Conservation (phyloP, 345 rosid species). For the Hirschfeldia incana region DNA sequence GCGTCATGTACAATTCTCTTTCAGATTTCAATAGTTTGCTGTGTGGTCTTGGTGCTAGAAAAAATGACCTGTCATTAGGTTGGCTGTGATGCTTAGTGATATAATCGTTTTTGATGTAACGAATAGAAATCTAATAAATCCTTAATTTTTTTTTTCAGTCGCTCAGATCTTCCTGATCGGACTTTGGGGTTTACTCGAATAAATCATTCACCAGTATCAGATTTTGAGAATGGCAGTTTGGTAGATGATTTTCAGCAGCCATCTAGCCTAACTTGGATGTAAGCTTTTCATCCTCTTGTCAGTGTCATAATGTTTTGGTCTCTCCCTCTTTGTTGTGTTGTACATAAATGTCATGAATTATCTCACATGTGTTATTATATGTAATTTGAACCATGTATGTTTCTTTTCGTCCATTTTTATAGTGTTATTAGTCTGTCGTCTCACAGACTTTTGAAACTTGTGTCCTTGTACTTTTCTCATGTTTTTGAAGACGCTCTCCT, state of each 20-base stretch:
- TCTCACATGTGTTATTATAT: constrained; percentile 1
- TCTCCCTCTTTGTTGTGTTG: background rate
- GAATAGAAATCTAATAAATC: background rate
- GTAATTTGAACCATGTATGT: constrained; percentile 2
- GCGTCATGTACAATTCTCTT: constrained; percentile 24
- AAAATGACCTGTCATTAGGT: constrained; percentile 14
- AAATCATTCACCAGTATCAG: constrained; percentile 38
- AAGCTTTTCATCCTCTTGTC: constrained; percentile 27
- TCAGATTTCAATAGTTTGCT: constrained; percentile 12
- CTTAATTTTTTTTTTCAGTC: constrained; percentile 34
- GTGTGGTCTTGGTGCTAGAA: constrained; percentile 8
- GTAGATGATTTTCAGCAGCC: constrained; percentile 37
- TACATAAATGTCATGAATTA: background rate
- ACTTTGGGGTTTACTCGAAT: constrained; percentile 30
- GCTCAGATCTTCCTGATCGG: constrained; percentile 36
- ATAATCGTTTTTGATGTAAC: constrained; percentile 14
- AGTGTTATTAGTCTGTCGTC: constrained; percentile 2
- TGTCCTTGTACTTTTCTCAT: constrained; percentile 11
- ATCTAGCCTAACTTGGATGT: constrained; percentile 45
- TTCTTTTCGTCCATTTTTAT: background rate
- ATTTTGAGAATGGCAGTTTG: constrained; percentile 32
- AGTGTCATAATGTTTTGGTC: constrained; percentile 2
- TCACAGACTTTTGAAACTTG: constrained; percentile 1
- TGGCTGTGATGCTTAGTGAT: constrained; percentile 9
- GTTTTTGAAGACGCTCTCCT: constrained; percentile 49